Percentiles rank a stretch among this genome's conserved stretches.
Conservation (phyloP, 345 rosid genomes). For the Euphorbia pulcherrima region DNA sequence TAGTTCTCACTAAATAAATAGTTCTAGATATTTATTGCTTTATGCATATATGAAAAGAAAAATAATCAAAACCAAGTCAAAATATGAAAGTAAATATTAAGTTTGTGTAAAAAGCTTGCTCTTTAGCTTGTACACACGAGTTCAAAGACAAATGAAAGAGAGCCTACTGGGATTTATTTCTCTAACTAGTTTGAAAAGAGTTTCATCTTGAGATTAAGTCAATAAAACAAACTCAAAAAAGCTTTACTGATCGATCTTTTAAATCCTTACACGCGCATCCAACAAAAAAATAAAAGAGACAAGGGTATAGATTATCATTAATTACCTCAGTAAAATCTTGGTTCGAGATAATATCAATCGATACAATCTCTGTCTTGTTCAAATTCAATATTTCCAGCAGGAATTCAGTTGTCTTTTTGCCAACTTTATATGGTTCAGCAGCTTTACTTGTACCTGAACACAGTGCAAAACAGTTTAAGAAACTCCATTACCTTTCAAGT, state of each 20-base stretch:
- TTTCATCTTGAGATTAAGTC: neutral
- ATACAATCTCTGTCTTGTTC: constrained; percentile 79
- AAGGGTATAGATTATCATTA: neutral
- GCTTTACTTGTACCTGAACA: constrained; percentile 79
- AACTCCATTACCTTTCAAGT: neutral
- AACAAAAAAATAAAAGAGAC: neutral
- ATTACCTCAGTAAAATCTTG: constrained; percentile 98
- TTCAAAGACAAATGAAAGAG: neutral
- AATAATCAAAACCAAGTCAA: neutral
- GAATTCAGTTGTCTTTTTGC: constrained; percentile 68
- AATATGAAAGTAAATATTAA: neutral
- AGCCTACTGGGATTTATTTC: neutral
- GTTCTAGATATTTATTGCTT: neutral
- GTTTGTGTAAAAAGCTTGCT: neutral
- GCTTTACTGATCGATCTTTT: neutral
- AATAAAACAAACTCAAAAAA: neutral
- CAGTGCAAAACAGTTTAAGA: constrained; percentile 14
- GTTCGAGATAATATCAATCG: constrained; percentile 90
- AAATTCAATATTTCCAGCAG: constrained; percentile 82
- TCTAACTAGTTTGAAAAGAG: neutral
- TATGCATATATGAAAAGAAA: constrained; percentile 1
- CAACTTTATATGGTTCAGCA: constrained; percentile 81
- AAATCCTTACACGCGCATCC: neutral
- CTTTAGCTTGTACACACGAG: neutral
- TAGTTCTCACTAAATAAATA: neutral